Evolutionary conservation across 306 rosid genomes (phyloP).

Genomic region (Fragaria iinumae): DNA sequence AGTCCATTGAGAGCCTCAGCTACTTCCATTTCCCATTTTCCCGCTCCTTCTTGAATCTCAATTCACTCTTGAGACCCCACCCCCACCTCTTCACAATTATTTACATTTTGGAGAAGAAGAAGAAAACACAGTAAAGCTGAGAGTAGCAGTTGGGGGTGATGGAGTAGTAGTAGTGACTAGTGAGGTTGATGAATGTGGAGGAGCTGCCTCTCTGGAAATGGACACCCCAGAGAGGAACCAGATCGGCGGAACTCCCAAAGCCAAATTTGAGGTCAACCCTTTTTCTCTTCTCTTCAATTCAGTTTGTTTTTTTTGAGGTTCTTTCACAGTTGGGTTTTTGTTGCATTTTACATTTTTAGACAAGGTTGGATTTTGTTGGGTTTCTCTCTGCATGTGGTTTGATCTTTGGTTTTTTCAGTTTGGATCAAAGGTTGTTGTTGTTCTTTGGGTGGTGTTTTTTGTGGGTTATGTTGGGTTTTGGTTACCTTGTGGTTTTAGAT

Average conservation of each 20-base stretch:
- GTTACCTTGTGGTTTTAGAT: constrained; percentile 19
- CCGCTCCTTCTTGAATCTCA: constrained; percentile 54
- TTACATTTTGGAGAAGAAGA: constrained; percentile 21
- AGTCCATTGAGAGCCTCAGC: constrained; percentile 2
- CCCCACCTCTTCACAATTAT: constrained; percentile 7
- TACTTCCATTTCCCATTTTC: constrained; percentile 10
- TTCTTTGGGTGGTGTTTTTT: neutral
- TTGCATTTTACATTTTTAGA: neutral
- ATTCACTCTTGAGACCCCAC: constrained; percentile 9
- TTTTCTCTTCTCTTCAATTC: neutral
- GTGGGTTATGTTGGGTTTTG: constrained; percentile 8
- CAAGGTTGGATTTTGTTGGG: neutral
- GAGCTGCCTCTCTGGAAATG: constrained; percentile 48
- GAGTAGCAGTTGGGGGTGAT: neutral
- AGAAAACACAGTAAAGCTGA: neutral
- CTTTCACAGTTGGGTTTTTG: constrained; percentile 8
- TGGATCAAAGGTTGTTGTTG: neutral
- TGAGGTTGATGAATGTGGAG: constrained; percentile 21
- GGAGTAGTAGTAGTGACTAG: constrained; percentile 1
- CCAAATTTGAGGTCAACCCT: constrained; percentile 59
- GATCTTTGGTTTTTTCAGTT: constrained; percentile 16
- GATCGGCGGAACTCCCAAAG: constrained; percentile 61
- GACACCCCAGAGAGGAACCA: constrained; percentile 83
- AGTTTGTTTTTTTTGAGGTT: neutral
- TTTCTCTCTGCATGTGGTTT: constrained; percentile 13